phyloP scores from a whole-genome alignment of 2,329 filamentous ascomycete species.

The Aulographum hederae region DNA sequence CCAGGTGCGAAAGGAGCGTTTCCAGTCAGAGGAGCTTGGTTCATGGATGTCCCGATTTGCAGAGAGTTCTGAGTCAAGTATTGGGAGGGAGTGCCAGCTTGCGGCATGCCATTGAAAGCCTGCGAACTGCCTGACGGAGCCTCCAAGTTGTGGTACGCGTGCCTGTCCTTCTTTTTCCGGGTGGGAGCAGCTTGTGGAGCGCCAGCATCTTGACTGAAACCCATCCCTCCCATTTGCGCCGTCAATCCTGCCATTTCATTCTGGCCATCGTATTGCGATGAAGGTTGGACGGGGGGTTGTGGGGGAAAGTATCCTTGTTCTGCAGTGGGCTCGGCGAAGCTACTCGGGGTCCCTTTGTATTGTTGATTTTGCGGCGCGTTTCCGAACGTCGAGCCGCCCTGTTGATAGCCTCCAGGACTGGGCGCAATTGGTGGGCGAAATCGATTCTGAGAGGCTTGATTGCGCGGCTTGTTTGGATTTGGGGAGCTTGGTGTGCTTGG shows the following conservation, averaged over 20 bases:
- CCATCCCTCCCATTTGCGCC: constrained; percentile 64
- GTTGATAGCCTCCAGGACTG: constrained; percentile 24
- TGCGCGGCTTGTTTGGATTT: too few species aligned
- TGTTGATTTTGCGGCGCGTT: constrained; percentile 12
- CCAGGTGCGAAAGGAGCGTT: constrained; percentile 33
- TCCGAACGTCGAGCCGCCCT: constrained; percentile 16
- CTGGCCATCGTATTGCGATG: too few species aligned
- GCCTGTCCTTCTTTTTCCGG: constrained; percentile 84
- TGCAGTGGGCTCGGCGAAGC: constrained; percentile 8
- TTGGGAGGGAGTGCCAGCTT: constrained; percentile 20
- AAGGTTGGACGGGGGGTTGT: constrained; percentile 7
- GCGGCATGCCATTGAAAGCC: constrained; percentile 50
- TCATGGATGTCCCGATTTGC: constrained; percentile 26
- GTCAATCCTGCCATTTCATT: constrained; percentile 31
- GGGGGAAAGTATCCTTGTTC: constrained; percentile 22
- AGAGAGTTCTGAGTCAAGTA: constrained; percentile 20
- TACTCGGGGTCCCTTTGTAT: constrained; percentile 9
- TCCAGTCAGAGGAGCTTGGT: constrained; percentile 44
- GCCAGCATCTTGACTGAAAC: constrained; percentile 36
- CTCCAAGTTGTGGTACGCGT: constrained; percentile 79
- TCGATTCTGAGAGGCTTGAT: too few species aligned
- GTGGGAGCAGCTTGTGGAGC: constrained; percentile 28
- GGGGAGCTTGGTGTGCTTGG: too few species aligned
- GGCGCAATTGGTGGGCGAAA: constrained; percentile 24
- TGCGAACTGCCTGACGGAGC: constrained; percentile 48